These are phyloP conservation scores for Psophocarpus tetragonolobus DNA, from an alignment of 306 rosid species.

Conservation along the genomic window DNA sequence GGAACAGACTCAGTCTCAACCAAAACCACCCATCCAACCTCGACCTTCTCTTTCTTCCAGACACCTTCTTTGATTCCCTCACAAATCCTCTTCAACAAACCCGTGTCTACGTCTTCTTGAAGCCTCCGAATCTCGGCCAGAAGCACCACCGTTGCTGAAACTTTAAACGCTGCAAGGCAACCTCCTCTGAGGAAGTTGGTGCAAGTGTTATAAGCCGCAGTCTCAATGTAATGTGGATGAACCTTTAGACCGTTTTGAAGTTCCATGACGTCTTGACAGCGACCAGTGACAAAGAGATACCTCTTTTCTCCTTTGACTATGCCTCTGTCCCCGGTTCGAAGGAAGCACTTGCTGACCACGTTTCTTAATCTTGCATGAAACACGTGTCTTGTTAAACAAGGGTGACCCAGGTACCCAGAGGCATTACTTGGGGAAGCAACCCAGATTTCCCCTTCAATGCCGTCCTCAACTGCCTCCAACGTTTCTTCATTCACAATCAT, in stretches of 20 bases:
- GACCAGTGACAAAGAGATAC: conserved; percentile 64
- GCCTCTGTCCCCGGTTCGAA: conserved; percentile 78
- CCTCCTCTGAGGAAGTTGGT: conserved; percentile 62
- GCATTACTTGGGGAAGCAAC: conserved; percentile 83
- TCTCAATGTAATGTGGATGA: conserved; percentile 73
- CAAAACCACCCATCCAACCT: conserved; percentile 62
- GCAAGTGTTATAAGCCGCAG: conserved; percentile 49
- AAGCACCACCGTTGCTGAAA: conserved; percentile 34
- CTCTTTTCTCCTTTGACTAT: conserved; percentile 61
- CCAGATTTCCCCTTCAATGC: conserved; percentile 84
- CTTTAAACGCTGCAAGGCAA: conserved; percentile 56
- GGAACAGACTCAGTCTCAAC: conserved; percentile 63
- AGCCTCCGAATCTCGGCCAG: conserved; percentile 65
- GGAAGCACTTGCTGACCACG: conserved; percentile 39
- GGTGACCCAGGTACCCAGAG: conserved; percentile 70
- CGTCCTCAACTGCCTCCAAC: conserved; percentile 62
- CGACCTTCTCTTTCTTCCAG: conserved; percentile 48
- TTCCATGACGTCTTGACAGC: conserved; percentile 57
- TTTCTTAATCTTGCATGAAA: conserved; percentile 51
- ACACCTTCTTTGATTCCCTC: conserved; percentile 49
- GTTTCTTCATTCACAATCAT: conserved; percentile 67
- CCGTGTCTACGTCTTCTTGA: conserved; percentile 22
- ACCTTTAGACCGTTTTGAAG: conserved; percentile 41
- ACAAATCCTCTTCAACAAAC: conserved; percentile 44
- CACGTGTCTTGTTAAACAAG: conserved; percentile 59